Conservation (phyloP, 306 rosid species). For the Lupinus albus region DNA sequence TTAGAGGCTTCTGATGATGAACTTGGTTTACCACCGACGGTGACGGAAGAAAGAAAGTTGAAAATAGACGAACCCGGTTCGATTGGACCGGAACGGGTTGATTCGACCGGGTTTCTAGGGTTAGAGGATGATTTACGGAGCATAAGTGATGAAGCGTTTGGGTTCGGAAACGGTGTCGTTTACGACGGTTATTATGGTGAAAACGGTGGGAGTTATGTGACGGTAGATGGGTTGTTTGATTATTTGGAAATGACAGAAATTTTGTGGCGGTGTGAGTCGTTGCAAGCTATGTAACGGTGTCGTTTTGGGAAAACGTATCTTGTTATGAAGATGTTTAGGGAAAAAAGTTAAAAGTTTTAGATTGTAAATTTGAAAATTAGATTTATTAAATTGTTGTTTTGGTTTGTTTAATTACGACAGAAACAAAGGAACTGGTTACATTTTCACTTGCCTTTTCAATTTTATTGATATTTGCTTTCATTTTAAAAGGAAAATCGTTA, state of each 20-base stretch:
- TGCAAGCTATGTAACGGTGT: slow-evolving; percentile 57
- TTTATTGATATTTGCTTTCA: not conserved
- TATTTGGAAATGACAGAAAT: slow-evolving; percentile 43
- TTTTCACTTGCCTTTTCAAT: no score
- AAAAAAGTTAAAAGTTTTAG: no score
- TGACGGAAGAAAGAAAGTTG: not conserved
- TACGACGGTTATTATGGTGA: not conserved
- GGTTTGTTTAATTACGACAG: not conserved
- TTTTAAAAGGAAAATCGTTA: not conserved
- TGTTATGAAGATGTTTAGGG: not conserved
- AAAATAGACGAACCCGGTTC: slow-evolving; percentile 30
- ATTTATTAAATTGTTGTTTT: not conserved
- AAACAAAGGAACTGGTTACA: not conserved
- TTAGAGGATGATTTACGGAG: slow-evolving; percentile 60
- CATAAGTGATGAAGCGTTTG: slow-evolving; percentile 57
- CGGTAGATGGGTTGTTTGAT: slow-evolving; percentile 75
- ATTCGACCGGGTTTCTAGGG: slow-evolving; percentile 49
- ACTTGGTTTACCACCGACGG: slow-evolving; percentile 82
- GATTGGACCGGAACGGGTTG: slow-evolving; percentile 40
- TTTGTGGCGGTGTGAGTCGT: slow-evolving; percentile 62
- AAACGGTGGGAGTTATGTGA: slow-evolving; percentile 44
- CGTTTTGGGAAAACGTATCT: not conserved
- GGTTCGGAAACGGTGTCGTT: slow-evolving; percentile 41
- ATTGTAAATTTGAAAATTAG: not conserved
- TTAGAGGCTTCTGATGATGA: slow-evolving; percentile 85